These are phyloP conservation scores for Lanmaoa rubissima DNA, from an alignment of 768 basidiomycete genomes.

Conservation along the genomic window DNA sequence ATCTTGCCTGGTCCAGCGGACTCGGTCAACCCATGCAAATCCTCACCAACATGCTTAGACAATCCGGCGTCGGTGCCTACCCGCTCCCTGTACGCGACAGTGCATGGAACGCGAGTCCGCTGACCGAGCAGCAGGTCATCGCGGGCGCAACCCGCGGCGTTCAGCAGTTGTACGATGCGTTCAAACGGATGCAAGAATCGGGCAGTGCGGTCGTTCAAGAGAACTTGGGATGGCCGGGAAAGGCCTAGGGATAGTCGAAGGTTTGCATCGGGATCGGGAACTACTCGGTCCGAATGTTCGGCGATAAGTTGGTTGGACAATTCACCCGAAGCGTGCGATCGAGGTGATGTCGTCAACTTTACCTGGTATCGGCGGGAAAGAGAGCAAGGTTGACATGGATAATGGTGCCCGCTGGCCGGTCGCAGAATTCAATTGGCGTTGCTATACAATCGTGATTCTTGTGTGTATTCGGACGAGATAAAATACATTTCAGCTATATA, in stretches of 20 bases:
- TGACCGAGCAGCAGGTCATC: constrained; percentile 4
- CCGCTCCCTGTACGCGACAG: no score
- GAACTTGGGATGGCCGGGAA: constrained; percentile 6
- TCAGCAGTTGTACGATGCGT: constrained; percentile 47
- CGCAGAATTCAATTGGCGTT: no score
- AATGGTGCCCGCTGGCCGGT: no score
- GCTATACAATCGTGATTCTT: no score
- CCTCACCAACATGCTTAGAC: no score
- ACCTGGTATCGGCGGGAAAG: neutral
- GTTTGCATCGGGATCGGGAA: no score
- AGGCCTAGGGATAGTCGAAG: neutral
- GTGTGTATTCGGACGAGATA: no score
- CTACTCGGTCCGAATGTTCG: neutral
- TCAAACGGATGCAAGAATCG: constrained; percentile 50
- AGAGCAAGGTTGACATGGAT: no score
- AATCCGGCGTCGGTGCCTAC: no score
- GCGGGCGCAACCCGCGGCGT: constrained; percentile 38
- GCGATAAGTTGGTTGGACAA: neutral
- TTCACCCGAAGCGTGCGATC: neutral
- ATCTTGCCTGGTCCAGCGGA: no score
- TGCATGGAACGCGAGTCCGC: no score
- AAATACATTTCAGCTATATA: neutral
- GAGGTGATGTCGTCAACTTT: neutral
- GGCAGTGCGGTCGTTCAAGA: constrained; percentile 51
- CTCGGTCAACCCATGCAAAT: constrained; percentile 21